Evolutionary conservation across 2,329 filamentous ascomycete species (phyloP), one percentile per base, ranked within the genome.

Genomic region (Plectosphaerella plurivora): DNA sequence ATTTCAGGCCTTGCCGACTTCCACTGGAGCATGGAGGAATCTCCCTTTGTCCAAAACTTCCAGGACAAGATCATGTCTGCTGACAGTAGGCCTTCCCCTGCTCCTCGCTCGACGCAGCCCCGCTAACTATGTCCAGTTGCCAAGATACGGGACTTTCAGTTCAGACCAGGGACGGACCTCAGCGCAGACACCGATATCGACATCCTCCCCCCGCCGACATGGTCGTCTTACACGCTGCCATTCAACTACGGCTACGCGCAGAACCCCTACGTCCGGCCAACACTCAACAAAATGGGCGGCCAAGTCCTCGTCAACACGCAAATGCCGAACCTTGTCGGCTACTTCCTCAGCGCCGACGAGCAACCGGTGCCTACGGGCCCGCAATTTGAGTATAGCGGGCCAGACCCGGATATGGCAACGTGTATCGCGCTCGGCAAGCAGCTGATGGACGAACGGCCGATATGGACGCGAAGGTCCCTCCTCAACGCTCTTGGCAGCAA

Each of bases 231-330:
- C 65, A 80, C 82, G 14, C 73, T 93, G 35, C 89, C 89, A 3
- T 92, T 91, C 70, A 86, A 82, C 62, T 89, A 86, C 68, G 85
- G 85, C 57, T 97, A 95, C 70, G 86, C 88, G 37, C 93, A 97
- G 69, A 96, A 96, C 56, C 83, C 88, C 0, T 87, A 87, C 51
- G 87, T 92, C 24, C 84, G 79, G 49, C 73, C 84, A 51, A 84
- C 83, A 4, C 67, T 78, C 45, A 79, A 84, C 51, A 78, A 75
- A 41, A 72, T 76, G 47, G 81, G 80, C 12, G 73, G 74, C 22
- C 75, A 60, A 57, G 71, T 61, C 57, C 78, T 74, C 68, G 82
- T 76, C 69, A 89, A 78, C 63, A 81, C 69, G 62, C 83, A 71
- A 61, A 83, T 68, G 45, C 81, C 87, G 66, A 76, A 83, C 70